These are phyloP conservation scores for Phytophthora pini DNA, from an alignment of 352 stramenopile species.

Conservation along the genomic window DNA sequence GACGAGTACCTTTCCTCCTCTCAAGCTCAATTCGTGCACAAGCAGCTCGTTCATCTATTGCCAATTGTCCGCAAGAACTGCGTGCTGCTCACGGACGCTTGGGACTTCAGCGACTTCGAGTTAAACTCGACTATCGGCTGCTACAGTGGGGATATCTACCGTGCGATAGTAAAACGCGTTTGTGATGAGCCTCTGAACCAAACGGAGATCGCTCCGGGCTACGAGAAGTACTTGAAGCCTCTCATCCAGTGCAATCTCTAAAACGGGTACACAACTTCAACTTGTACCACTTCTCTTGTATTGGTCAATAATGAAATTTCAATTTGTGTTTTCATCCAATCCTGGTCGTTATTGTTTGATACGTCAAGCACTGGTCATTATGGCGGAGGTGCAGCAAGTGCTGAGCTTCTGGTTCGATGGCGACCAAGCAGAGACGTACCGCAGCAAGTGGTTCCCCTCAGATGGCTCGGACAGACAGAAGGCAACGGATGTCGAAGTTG, in stretches of 20 bases:
- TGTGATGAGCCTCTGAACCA: conserved; percentile 56
- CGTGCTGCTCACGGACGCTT: conserved; percentile 49
- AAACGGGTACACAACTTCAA: conserved; percentile 21
- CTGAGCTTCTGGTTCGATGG: conserved; percentile 73
- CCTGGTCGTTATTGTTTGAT: not conserved
- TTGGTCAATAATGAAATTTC: conserved; percentile 2
- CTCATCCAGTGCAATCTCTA: conserved; percentile 35
- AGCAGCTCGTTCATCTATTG: conserved; percentile 45
- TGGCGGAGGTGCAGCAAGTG: conserved; percentile 38
- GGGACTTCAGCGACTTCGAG: conserved; percentile 70
- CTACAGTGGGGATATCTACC: conserved; percentile 67
- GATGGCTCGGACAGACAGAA: conserved; percentile 58
- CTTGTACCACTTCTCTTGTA: conserved; percentile 19
- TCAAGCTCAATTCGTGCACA: conserved; percentile 42
- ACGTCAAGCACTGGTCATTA: conserved; percentile 28
- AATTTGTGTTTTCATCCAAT: conserved; percentile 14
- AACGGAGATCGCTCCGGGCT: conserved; percentile 50
- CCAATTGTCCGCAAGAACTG: conserved; percentile 52
- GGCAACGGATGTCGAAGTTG: conserved; percentile 49
- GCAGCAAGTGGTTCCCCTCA: conserved; percentile 69
- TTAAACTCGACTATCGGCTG: conserved; percentile 61
- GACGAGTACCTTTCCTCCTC: conserved; percentile 57
- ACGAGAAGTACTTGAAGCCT: conserved; percentile 47
- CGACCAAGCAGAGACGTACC: conserved; percentile 56
- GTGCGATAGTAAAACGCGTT: conserved; percentile 45